Conservation (phyloP, 768 basidiomycete genomes). For the Russula earlei region DNA sequence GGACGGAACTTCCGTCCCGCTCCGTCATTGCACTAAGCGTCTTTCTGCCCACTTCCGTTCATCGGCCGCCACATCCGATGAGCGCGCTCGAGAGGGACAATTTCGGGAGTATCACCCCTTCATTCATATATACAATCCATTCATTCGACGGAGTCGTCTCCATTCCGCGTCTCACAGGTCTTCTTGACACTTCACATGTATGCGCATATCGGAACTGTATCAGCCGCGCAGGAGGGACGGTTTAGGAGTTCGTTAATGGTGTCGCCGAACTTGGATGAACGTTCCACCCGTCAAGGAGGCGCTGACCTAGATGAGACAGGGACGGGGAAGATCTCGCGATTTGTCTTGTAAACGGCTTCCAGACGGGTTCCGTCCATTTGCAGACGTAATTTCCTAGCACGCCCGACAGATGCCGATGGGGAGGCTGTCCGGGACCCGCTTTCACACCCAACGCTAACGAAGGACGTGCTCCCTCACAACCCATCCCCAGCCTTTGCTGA, state of each 20-base stretch:
- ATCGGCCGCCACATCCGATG: slow-evolving; percentile 6
- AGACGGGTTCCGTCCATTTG: neutral
- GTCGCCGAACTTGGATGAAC: neutral
- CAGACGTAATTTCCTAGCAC: slow-evolving; percentile 4
- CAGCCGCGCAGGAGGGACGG: neutral
- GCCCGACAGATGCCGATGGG: neutral
- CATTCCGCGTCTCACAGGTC: neutral
- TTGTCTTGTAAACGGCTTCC: neutral
- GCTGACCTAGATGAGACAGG: neutral
- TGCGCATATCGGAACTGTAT: neutral
- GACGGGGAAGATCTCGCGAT: neutral
- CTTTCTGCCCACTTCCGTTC: neutral
- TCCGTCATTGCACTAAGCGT: neutral
- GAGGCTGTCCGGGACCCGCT: no score
- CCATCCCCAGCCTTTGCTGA: no score
- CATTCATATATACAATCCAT: neutral
- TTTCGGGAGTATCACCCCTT: neutral
- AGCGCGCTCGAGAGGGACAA: neutral
- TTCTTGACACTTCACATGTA: neutral
- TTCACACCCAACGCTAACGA: no score
- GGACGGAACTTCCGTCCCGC: neutral
- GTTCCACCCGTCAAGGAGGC: neutral
- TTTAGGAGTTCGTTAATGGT: neutral
- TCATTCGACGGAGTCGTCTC: neutral
- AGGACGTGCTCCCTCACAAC: no score